These are phyloP conservation scores for Parmelia sp. DNA, from an alignment of 495 filamentous ascomycete species.

Conservation along the genomic window DNA sequence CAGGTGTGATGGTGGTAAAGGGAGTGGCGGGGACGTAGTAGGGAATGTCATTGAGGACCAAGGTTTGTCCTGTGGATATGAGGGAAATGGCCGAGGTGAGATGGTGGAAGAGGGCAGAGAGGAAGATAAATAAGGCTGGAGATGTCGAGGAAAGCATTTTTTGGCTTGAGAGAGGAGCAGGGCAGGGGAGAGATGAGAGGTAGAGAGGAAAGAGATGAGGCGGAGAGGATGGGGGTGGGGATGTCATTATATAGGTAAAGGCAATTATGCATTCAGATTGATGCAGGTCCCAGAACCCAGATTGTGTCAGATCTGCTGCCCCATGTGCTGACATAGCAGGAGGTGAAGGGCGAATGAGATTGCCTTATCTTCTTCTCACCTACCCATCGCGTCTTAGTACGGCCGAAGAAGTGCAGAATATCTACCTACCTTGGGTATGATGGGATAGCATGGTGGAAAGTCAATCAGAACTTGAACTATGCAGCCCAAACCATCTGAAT, in stretches of 20 bases:
- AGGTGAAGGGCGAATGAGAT: too few species aligned
- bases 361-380: too few species aligned
- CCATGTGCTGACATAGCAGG: too few species aligned
- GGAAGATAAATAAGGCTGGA: neutral
- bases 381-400: too few species aligned
- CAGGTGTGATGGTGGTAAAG: constrained; percentile 21
- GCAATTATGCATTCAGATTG: too few species aligned
- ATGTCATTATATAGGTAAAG: neutral
- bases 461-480: too few species aligned
- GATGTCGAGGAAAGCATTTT: neutral
- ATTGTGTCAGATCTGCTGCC: too few species aligned
- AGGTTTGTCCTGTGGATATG: constrained; percentile 34
- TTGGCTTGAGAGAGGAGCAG: neutral
- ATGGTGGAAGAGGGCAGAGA: neutral
- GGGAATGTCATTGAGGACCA: constrained; percentile 37
- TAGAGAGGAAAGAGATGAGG: neutral
- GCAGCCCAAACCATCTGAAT: too few species aligned
- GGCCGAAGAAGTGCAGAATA: too few species aligned
- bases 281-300: too few species aligned
- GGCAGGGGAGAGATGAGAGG: neutral
- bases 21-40: constrained; percentile 38
- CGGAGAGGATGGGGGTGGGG: neutral
- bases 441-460: too few species aligned
- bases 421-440: too few species aligned
- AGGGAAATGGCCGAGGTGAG: constrained; percentile 8